phyloP scores from a whole-genome alignment of 83 land plant species.

The Thuja plicata region DNA sequence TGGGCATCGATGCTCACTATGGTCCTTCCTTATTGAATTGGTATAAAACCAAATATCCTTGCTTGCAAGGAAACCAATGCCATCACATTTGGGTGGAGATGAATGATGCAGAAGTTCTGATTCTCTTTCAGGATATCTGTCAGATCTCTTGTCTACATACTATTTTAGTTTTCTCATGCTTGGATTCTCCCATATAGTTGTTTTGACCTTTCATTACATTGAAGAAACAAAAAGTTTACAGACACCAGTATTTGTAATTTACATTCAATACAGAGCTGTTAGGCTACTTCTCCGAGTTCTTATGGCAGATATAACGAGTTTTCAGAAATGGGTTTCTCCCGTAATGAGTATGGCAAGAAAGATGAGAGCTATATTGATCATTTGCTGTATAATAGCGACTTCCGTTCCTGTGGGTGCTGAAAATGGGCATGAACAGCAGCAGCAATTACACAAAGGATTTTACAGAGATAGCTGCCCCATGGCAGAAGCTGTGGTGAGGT shows the following conservation, averaged over 20 bases:
- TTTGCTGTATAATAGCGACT: background rate
- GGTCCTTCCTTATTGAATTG: background rate
- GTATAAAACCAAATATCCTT: background rate
- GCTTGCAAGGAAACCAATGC: background rate
- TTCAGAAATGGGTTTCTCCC: background rate
- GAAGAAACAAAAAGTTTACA: background rate
- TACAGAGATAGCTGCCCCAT: slow-evolving; percentile 57
- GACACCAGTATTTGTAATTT: background rate
- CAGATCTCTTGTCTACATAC: background rate
- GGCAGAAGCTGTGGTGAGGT: slow-evolving; percentile 50
- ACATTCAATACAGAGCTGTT: background rate
- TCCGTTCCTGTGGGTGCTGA: background rate
- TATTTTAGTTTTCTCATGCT: background rate
- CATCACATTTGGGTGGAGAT: background rate
- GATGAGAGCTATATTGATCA: background rate
- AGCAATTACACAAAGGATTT: slow-evolving; percentile 22
- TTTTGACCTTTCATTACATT: background rate
- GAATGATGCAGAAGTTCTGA: background rate
- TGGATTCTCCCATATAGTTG: background rate
- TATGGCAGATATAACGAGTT: background rate
- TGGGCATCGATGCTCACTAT: background rate
- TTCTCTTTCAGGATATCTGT: background rate
- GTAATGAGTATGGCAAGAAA: background rate
- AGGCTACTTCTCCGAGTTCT: background rate
- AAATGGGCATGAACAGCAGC: background rate